Percentiles rank a stretch among this genome's conserved stretches.
Conservation (phyloP, 805 yeast species). For the Cyberlindnera saturnus region DNA sequence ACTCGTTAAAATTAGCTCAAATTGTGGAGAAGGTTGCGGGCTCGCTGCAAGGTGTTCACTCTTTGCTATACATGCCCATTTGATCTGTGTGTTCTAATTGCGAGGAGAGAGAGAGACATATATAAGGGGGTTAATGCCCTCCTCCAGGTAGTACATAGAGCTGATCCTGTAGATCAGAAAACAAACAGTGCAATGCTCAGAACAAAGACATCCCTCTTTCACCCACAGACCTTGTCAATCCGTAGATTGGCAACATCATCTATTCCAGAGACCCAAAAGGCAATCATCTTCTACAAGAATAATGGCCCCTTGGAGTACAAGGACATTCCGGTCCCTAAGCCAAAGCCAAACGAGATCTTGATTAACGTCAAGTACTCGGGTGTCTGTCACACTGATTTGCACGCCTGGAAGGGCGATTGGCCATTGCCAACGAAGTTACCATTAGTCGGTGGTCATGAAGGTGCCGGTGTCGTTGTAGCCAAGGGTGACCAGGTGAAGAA, state of each 20-base stretch:
- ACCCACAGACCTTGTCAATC: constrained; percentile 7
- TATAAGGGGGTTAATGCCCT: no score
- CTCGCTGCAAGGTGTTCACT: no score
- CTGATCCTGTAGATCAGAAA: no score
- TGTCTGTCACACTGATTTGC: constrained; percentile 62
- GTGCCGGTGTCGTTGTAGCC: constrained; percentile 60
- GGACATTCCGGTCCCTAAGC: constrained; percentile 52
- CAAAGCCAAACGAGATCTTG: constrained; percentile 51
- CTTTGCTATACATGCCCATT: no score
- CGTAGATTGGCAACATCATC: constrained; percentile 17
- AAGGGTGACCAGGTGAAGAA: constrained; percentile 49
- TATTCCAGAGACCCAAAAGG: constrained; percentile 47
- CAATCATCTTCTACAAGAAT: constrained; percentile 43
- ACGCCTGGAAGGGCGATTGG: constrained; percentile 69
- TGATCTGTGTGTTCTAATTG: no score
- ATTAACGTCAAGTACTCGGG: constrained; percentile 58
- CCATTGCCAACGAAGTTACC: constrained; percentile 52
- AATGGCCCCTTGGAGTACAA: constrained; percentile 43
- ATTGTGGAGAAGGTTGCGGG: no score
- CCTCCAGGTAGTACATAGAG: no score
- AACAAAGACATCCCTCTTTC: constrained; percentile 3
- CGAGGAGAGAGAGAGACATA: no score
- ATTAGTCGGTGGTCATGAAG: constrained; percentile 63
- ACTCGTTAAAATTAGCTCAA: no score
- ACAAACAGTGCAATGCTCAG: constrained; percentile 5